Base-by-base conservation (phyloP, 768 basidiomycete genomes). In the Xerocomellus chrysenteron region DNA sequence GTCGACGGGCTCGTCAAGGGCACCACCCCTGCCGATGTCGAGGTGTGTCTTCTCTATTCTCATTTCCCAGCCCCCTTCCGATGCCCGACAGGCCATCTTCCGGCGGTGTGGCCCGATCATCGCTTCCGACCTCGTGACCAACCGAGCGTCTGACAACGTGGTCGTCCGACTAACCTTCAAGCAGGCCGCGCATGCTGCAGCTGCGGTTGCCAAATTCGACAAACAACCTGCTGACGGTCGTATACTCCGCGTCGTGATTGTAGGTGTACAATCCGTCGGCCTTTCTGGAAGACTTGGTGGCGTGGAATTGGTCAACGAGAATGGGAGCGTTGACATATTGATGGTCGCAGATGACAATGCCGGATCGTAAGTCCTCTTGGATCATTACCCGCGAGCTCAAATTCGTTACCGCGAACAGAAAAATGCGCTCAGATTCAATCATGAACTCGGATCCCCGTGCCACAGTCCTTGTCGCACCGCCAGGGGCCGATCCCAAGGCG, bases 381-480 rank as follows among this genome's bases (percentile, higher is more conserved):
- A n/a, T 14, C 10, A 5, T 14, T 14, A 0, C 24, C n/a, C 17
- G 32, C 19, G 5, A 30, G 10, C 32, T 21, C 33, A n/a, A 21
- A 12, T 12, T 4, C 19, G 14, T 48, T 11, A 19, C 11, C 6
- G 12, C n/a, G 12, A 33, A 49, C 63, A 93, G 92, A 57, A 94
- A 92, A 82, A 78, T 94, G 78, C 88, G 92, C 51, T 93, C 92
- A 3, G 92, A 94, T 67, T 83, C 83, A 2, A 78, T 93, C 47
- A 69, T 91, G 57, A 58, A 52, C 33, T 76, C 77, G 21, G 79
- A 79, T 61, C 81, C 86, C n/a, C 83, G 89, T 28, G 88, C 89
- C 5, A 78, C 81, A 13, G 80, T 92, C 1, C 75, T 90, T 21
- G 69, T 88, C 30, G 83, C 84, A 30, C 88, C 88, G 0, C 88